These are phyloP conservation scores for Arabidopsis hybrid DNA, from an alignment of 441 rosid species.

Conservation along the genomic window DNA sequence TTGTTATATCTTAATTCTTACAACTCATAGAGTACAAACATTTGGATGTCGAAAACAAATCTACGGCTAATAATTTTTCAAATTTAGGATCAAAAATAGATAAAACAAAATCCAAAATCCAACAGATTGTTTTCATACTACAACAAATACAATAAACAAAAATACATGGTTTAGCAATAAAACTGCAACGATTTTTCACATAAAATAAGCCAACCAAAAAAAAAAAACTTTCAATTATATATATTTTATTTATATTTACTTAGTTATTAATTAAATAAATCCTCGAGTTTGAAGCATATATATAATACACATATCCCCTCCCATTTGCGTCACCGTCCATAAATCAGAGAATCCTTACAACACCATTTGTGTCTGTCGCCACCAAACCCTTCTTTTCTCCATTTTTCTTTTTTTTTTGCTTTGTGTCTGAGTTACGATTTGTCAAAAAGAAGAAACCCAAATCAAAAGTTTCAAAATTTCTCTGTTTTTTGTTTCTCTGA, in stretches of 20 bases:
- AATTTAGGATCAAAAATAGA: conserved; percentile 5
- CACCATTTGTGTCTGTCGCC: conserved; percentile 30
- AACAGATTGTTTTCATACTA: conserved; percentile 8
- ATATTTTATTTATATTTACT: neutral
- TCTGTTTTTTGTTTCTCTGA: neutral
- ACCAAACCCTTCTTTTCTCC: conserved; percentile 37
- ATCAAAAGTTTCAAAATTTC: conserved; percentile 27
- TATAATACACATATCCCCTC: conserved; percentile 16
- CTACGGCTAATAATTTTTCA: neutral
- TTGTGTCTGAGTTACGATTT: conserved; percentile 22
- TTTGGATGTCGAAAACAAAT: neutral
- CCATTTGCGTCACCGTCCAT: conserved; percentile 28
- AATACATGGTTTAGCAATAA: neutral
- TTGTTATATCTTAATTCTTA: conserved; percentile 4
- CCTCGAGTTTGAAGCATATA: conserved; percentile 1
- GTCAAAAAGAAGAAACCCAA: conserved; percentile 20
- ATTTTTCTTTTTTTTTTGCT: neutral
- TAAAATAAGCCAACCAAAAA: neutral
- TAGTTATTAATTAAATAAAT: neutral
- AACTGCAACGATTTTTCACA: neutral
- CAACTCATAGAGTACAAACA: conserved; percentile 17
- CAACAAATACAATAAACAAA: neutral
- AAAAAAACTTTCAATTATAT: neutral
- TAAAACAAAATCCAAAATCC: conserved; percentile 27
- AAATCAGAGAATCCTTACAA: conserved; percentile 14